Percentiles rank a stretch among this genome's conserved stretches.
phyloP scores from a whole-genome alignment of 2,329 filamentous ascomycete genomes.

The Colletotrichum spinosum region DNA sequence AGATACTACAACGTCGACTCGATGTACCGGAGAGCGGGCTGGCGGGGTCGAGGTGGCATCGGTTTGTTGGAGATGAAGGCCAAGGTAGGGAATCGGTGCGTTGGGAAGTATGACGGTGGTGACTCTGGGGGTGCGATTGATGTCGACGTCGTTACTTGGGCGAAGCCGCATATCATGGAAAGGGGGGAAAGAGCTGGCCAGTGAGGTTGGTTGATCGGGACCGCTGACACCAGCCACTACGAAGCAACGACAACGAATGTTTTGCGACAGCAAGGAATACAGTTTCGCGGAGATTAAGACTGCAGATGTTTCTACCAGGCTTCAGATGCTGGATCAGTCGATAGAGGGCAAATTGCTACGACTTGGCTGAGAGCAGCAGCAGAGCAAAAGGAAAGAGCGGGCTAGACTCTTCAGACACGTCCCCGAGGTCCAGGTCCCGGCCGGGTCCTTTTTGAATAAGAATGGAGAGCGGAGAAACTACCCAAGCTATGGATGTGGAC shows the following conservation, averaged over 20 bases:
- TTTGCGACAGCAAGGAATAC: too few relatives aligned
- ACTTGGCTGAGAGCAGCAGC: constrained; percentile 9
- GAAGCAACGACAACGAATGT: too few relatives aligned
- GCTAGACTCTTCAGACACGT: background rate
- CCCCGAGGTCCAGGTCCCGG: too few relatives aligned
- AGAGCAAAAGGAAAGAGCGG: background rate
- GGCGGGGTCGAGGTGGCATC: constrained; percentile 20
- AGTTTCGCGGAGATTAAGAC: too few relatives aligned
- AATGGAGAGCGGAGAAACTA: background rate
- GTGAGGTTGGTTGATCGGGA: too few relatives aligned
- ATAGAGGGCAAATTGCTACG: background rate
- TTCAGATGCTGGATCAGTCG: background rate
- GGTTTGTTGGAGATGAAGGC: constrained; percentile 8
- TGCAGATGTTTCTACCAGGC: too few relatives aligned
- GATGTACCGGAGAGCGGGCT: constrained; percentile 17
- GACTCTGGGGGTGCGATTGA: constrained; percentile 1
- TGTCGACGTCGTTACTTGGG: background rate
- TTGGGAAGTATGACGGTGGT: background rate
- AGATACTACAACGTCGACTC: constrained; percentile 24
- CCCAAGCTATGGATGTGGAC: too few relatives aligned
- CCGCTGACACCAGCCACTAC: too few relatives aligned
- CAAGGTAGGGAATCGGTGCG: background rate
- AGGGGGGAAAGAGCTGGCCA: too few relatives aligned
- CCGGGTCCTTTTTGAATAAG: background rate
- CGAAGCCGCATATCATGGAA: background rate